A percentile compares a stretch with the other conserved stretches of the same genome.
These are phyloP conservation scores for button mushroom (Agaricus bisporus) DNA, from an alignment of 768 basidiomycete genomes.

Conservation along the genomic window DNA sequence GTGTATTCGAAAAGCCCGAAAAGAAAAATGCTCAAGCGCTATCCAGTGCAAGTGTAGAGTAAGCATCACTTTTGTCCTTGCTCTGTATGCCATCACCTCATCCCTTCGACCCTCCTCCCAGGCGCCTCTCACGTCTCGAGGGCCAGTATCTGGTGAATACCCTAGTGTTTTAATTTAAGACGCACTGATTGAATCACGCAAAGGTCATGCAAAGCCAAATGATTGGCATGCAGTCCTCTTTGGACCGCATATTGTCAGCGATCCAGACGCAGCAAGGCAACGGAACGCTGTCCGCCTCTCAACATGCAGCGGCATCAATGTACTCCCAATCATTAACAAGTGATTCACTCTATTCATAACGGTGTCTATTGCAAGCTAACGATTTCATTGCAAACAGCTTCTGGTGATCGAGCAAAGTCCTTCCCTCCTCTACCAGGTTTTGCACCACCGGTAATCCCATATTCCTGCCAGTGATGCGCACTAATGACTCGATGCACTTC, in stretches of 20 bases:
- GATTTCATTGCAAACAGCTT: conserved; percentile 29
- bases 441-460: conserved; percentile 69
- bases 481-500: conserved; percentile 14
- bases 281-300: conserved; percentile 28
- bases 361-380: conserved; percentile 28
- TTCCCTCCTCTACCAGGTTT: conserved; percentile 92
- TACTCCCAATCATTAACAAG: conserved; percentile 22
- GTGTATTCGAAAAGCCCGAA: conserved; percentile 88
- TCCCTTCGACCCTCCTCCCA: conserved; percentile 39
- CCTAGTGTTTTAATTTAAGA: background rate
- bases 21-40: conserved; percentile 66
- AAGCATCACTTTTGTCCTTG: conserved; percentile 22
- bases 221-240: conserved; percentile 89
- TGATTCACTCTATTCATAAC: conserved; percentile 15
- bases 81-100: conserved; percentile 17
- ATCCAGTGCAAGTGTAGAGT: conserved; percentile 71
- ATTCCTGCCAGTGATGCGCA: conserved; percentile 6
- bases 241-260: conserved; percentile 75
- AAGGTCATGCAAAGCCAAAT: conserved; percentile 92
- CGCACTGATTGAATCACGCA: background rate
- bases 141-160: conserved; percentile 72
- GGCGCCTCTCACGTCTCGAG: conserved; percentile 78
- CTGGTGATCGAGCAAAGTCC: conserved; percentile 27
- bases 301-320: conserved; percentile 20
- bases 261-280: conserved; percentile 41